A percentile compares a stretch with the other conserved stretches of the same genome.
These are phyloP conservation scores for Saccharata proteae DNA, from an alignment of 2,329 filamentous ascomycete species.

Conservation along the genomic window DNA sequence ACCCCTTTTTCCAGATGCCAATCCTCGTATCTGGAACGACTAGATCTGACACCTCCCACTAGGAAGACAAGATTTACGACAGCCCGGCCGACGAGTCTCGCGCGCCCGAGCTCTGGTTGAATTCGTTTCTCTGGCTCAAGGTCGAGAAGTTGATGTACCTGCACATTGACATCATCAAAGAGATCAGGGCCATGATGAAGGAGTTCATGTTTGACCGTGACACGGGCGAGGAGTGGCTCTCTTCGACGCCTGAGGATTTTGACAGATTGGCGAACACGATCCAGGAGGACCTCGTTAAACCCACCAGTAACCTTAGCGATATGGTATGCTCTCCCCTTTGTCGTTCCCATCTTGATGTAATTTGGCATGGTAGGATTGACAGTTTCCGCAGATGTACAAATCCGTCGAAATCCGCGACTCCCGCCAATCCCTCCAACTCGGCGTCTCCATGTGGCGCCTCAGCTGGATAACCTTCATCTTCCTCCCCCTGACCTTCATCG, in stretches of 20 bases:
- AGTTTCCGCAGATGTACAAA: constrained; percentile 42
- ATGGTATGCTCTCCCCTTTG: not conserved
- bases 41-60: not conserved
- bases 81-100: constrained; percentile 41
- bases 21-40: not conserved
- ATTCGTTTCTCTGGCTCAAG: constrained; percentile 39
- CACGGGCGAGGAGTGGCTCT: constrained; percentile 34
- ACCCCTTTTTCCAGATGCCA: not conserved
- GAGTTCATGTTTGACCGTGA: constrained; percentile 26
- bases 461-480: constrained; percentile 65
- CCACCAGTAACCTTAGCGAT: constrained; percentile 38
- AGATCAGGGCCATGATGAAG: constrained; percentile 31
- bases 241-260: constrained; percentile 27
- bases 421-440: constrained; percentile 36
- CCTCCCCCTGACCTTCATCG: constrained; percentile 44
- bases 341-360: not conserved
- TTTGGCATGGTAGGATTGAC: too few relatives aligned
- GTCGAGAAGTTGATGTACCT: constrained; percentile 40
- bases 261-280: constrained; percentile 36
- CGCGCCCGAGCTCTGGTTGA: constrained; percentile 40
- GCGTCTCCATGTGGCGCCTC: constrained; percentile 41
- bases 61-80: constrained; percentile 40
- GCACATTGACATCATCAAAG: constrained; percentile 35
- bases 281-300: constrained; percentile 38
- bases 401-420: constrained; percentile 41